A percentile compares a stretch with the other conserved stretches of the same genome.
phyloP scores from a whole-genome alignment of 1,284 basidiomycete species.

The Ganoderma boninense region DNA sequence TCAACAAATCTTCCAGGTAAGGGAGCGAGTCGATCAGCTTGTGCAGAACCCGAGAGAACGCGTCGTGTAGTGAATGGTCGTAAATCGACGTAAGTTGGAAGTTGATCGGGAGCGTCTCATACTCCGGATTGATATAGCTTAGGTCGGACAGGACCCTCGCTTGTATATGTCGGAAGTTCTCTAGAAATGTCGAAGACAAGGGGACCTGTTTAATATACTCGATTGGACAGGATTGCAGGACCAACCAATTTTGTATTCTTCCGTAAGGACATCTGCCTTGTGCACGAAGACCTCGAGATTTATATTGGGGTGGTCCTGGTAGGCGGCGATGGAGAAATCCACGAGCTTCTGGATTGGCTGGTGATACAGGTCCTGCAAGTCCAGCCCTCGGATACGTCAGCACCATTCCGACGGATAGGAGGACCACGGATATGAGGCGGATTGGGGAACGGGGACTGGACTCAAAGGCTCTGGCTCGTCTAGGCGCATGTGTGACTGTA shows the following conservation, averaged over 20 bases:
- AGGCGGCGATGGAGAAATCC: constrained; percentile 78
- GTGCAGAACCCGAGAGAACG: constrained; percentile 83
- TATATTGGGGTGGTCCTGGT: constrained; percentile 76
- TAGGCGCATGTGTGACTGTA: background rate
- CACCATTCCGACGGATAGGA: background rate
- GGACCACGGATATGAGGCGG: background rate
- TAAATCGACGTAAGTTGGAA: constrained; percentile 92
- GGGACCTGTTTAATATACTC: too few species aligned
- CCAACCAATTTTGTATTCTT: constrained; percentile 92
- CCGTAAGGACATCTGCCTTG: constrained; percentile 92
- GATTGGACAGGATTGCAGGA: background rate
- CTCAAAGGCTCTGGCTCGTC: background rate
- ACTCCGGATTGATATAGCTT: constrained; percentile 73
- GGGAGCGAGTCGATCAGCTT: constrained; percentile 76
- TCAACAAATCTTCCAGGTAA: constrained; percentile 82
- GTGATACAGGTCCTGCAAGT: constrained; percentile 68
- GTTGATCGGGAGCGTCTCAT: constrained; percentile 75
- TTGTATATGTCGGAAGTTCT: constrained; percentile 90
- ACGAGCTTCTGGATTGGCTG: constrained; percentile 84
- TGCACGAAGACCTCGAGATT: constrained; percentile 96
- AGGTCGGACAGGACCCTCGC: constrained; percentile 86
- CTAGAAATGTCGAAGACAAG: constrained; percentile 49
- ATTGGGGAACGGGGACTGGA: background rate
- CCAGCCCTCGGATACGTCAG: background rate
- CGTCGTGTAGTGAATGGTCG: constrained; percentile 89